Evolutionary conservation across 73 alveolate species (phyloP).

Genomic region (Paramecium pentaurelia): DNA sequence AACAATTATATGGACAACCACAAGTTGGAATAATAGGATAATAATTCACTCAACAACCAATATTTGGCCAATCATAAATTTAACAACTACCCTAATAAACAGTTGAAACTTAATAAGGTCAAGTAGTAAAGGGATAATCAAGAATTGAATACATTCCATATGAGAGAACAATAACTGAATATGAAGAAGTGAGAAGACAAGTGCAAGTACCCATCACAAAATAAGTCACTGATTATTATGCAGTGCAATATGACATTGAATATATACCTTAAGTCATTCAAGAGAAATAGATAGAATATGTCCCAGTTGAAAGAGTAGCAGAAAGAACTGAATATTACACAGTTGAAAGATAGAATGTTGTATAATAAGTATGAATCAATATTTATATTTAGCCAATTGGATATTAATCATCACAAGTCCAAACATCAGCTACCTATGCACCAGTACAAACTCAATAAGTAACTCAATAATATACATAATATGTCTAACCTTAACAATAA

Average conservation of each 20-base stretch:
- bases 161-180: slow-evolving; percentile 57
- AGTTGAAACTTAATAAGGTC: neutral
- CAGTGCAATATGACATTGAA: slow-evolving; percentile 55
- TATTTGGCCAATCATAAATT: neutral
- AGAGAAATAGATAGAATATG: slow-evolving; percentile 54
- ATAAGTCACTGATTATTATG: slow-evolving; percentile 59
- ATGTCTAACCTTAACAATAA: neutral
- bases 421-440: neutral
- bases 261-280: slow-evolving; percentile 52
- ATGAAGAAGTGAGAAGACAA: slow-evolving; percentile 59
- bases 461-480: neutral
- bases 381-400: neutral
- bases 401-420: neutral
- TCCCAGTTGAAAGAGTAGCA: slow-evolving; percentile 53
- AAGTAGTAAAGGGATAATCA: slow-evolving; percentile 52
- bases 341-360: slow-evolving; percentile 27
- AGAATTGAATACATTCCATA: slow-evolving; percentile 63
- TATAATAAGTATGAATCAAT: neutral
- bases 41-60: neutral
- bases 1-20: neutral
- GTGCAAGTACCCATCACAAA: slow-evolving; percentile 50
- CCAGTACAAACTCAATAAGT: neutral
- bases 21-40: neutral
- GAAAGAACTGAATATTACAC: slow-evolving; percentile 63
- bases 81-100: neutral